Percentiles rank a stretch among this genome's conserved stretches.
Conservation (phyloP, 352 stramenopile genomes). For the Pythium scleroteichum region DNA sequence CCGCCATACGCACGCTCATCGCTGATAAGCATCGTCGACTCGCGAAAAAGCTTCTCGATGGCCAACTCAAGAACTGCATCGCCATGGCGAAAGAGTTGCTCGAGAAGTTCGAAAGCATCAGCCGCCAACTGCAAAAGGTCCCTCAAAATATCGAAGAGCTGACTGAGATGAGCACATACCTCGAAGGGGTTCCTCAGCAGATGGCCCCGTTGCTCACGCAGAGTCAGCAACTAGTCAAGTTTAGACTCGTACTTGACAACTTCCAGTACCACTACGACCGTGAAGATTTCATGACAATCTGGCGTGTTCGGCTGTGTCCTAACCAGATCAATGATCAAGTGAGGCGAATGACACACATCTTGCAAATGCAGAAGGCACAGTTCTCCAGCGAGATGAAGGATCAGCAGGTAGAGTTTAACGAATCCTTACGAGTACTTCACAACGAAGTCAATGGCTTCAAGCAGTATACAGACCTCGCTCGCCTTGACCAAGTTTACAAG, state of each 20-base stretch:
- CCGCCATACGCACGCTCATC: conserved; percentile 61
- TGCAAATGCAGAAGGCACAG: conserved; percentile 80
- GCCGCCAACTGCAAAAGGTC: conserved; percentile 81
- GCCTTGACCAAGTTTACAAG: conserved; percentile 87
- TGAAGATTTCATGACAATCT: conserved; percentile 90
- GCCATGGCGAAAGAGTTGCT: conserved; percentile 70
- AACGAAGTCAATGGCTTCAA: conserved; percentile 86
- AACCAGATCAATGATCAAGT: conserved; percentile 88
- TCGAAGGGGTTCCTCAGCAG: conserved; percentile 69
- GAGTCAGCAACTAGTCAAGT: conserved; percentile 81
- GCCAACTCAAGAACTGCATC: conserved; percentile 78
- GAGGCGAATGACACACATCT: conserved; percentile 77
- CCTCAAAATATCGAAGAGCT: conserved; percentile 93
- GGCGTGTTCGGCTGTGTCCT: conserved; percentile 84
- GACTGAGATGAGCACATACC: conserved; percentile 85
- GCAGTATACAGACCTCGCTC: conserved; percentile 85
- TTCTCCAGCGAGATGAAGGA: conserved; percentile 91
- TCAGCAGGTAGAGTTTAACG: conserved; percentile 91
- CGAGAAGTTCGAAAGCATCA: conserved; percentile 84
- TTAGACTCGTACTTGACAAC: conserved; percentile 70
- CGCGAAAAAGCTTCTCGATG: conserved; percentile 69
- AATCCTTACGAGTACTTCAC: conserved; percentile 81
- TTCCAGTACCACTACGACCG: conserved; percentile 87
- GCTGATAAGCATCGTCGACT: conserved; percentile 80
- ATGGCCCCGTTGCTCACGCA: conserved; percentile 67